Conservation (phyloP, 768 basidiomycete genomes). For the Agaricus blazei region DNA sequence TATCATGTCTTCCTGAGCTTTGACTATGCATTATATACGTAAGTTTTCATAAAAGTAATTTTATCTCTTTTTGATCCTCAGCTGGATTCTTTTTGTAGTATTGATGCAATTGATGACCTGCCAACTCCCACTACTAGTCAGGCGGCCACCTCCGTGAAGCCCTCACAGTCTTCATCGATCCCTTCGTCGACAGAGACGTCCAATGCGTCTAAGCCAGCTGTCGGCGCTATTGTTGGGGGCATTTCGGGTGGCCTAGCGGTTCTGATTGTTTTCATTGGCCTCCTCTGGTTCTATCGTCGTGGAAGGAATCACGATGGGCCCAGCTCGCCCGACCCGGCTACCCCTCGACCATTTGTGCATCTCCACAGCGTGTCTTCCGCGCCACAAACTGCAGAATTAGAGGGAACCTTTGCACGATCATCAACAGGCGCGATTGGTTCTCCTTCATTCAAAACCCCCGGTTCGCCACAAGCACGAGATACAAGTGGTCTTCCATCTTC, state of each 20-base stretch:
- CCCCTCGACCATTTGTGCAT: background rate
- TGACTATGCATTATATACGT: constrained; percentile 15
- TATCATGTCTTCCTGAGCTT: constrained; percentile 12
- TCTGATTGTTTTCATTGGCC: background rate
- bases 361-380: background rate
- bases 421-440: background rate
- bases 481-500: background rate
- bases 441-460: background rate
- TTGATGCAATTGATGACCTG: background rate
- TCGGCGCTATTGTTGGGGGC: constrained; percentile 3
- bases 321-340: background rate
- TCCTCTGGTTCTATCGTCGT: constrained; percentile 7
- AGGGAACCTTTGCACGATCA: background rate
- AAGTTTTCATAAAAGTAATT: background rate
- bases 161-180: no score
- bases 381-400: background rate
- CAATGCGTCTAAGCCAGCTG: background rate
- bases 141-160: no score
- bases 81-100: background rate
- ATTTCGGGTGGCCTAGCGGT: constrained; percentile 3
- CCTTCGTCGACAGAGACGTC: background rate
- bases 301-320: background rate
- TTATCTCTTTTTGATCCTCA: background rate
- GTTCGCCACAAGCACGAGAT: background rate
- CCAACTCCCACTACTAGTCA: no score